Evolutionary conservation across 73 alveolate species (phyloP).

Genomic region (Paramecium sonneborni): DNA sequence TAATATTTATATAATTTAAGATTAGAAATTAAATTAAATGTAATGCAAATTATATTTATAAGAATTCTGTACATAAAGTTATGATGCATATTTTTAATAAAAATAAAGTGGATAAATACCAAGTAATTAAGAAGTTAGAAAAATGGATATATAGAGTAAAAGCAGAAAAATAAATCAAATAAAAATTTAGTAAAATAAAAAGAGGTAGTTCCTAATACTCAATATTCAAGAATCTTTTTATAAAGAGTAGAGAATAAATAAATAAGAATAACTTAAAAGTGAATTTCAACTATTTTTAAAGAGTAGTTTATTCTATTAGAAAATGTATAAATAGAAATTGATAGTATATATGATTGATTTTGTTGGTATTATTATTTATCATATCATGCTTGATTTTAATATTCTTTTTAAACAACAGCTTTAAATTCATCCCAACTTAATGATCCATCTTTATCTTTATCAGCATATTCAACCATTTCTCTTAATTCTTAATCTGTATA

Average conservation of each 20-base stretch:
- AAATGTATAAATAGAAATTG: background rate
- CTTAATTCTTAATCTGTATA: conserved; percentile 62
- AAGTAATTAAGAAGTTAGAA: background rate
- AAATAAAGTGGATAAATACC: background rate
- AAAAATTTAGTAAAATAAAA: background rate
- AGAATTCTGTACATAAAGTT: background rate
- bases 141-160: background rate
- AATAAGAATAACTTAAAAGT: background rate
- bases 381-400: conserved; percentile 45
- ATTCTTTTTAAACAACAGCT: conserved; percentile 48
- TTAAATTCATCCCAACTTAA: conserved; percentile 54
- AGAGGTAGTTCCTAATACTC: background rate
- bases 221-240: background rate
- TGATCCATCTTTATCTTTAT: conserved; percentile 51
- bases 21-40: background rate
- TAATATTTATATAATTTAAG: background rate
- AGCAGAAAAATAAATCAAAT: background rate
- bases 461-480: conserved; percentile 67
- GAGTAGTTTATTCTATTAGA: background rate
- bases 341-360: conserved; percentile 30
- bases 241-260: background rate
- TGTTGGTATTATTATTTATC: background rate
- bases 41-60: background rate
- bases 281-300: background rate
- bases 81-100: background rate